Evolutionary conservation across 1,139 yeast species (phyloP), one percentile per base, ranked within the genome.

Genomic region (Entelexis paramagnoliae): DNA sequence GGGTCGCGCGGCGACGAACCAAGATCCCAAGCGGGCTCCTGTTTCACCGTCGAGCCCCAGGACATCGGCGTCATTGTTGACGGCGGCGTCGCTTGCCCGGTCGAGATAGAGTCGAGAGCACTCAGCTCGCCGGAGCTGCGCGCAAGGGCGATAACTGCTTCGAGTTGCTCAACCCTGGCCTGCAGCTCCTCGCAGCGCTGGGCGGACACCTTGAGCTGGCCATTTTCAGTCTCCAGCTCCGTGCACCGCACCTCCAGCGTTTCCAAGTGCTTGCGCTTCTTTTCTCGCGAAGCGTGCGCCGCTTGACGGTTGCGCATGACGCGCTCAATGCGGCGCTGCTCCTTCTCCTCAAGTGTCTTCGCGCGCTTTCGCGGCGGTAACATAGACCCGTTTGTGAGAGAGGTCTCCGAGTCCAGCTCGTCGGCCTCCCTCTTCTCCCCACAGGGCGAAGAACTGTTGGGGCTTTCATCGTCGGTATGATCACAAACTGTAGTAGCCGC

Each of bases 341-440:
- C 97, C 72, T 89, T 91, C 71, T 91, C 98, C 68, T 89, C 96
- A 62, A 85, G 80, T 41, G 98, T 91, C 73, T 85, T 87, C 11
- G 98, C 98, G 62, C 97, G 78, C 71, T 91, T 91, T 58, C 98
- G 78, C 51, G 97, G 97, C 32, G 97, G 96, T 57, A 89, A 74
- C 33, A 48, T 30, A 68, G 69, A 32, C 64, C 47, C 49, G 13
- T 20, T 19, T n/a, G 36, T n/a, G 16, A 44, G 30, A 17, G 46
- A 51, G 34, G 30, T 11, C n/a, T 42, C 41, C 40, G 49, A 54
- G 63, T 14, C 57, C 56, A 71, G 72, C 47, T 55, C 56, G 45
- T 47, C 50, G 13, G 28, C 47, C 20, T 16, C 34, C 13, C 56
- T 47, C 40, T 53, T 51, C 20, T 64, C 22, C 63, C 60, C 62